phyloP scores from a whole-genome alignment of 2,329 filamentous ascomycete genomes.

The Fonsecaea erecta region DNA sequence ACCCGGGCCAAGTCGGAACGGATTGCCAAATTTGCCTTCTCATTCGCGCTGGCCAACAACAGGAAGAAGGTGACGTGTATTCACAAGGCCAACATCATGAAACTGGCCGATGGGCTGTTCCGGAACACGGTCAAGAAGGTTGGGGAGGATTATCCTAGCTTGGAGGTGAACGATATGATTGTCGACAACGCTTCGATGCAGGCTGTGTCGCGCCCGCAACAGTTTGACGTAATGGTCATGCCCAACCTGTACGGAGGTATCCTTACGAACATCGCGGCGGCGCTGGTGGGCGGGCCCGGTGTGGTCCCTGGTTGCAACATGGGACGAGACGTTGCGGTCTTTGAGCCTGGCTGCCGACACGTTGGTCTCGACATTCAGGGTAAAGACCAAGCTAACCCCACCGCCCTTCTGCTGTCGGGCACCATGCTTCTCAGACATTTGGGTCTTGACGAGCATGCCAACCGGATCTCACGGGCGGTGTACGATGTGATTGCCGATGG shows the following conservation, averaged over 20 bases:
- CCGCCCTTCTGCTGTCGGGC: conserved; percentile 89
- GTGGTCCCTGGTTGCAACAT: conserved; percentile 99
- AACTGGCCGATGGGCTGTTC: conserved; percentile 98
- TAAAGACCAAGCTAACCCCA: conserved; percentile 99
- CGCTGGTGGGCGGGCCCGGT: conserved; percentile 93
- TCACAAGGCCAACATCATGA: conserved; percentile 99
- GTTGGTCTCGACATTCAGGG: conserved; percentile 99
- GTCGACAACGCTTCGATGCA: conserved; percentile 99
- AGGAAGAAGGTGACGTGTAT: conserved; percentile 99
- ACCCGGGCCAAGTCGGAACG: conserved; percentile 98
- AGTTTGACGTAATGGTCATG: conserved; percentile 99
- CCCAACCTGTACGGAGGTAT: conserved; percentile 80
- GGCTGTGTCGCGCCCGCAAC: conserved; percentile 91
- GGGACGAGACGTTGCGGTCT: conserved; percentile 96
- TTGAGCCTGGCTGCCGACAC: conserved; percentile 98
- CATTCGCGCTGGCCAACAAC: conserved; percentile 97
- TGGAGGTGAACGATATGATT: conserved; percentile 99
- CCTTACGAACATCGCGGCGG: conserved; percentile 97
- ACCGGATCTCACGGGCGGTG: conserved; percentile 86
- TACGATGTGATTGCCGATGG: conserved; percentile 85
- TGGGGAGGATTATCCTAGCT: conserved; percentile 90
- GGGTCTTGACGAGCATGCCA: conserved; percentile 96
- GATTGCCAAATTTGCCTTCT: conserved; percentile 98
- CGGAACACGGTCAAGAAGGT: conserved; percentile 94
- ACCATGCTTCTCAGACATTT: conserved; percentile 98